Evolutionary conservation across 1,139 yeast species (phyloP), one percentile per base, ranked within the genome.

Genomic region (Candida tropicalis): DNA sequence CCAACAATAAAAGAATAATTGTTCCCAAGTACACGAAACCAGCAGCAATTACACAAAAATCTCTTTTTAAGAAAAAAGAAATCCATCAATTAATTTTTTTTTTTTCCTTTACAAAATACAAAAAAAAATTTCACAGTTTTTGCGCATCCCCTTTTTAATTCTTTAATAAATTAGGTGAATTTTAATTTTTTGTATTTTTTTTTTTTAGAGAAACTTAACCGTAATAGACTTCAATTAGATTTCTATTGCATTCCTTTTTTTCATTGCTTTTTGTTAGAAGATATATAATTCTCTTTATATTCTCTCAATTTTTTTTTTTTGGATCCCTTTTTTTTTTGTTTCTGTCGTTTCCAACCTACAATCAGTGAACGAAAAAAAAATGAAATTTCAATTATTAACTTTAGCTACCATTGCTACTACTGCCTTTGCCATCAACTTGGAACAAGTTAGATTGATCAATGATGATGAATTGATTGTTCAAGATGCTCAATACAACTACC

Each of bases 381-480:
- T 49, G 53, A 44, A 48, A 38, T 44, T 44, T 26, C 43, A 46
- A 42, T 36, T 44, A 18, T 40, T 48, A 31, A 35, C 52, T 23
- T 40, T 48, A 35, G 41, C 45, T 20, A 32, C 54, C 13, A 35
- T 52, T 42, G 54, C 53, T 40, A 38, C 55, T 11, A 38, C 49
- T 25, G 31, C 50, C 13, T 44, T 51, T 31, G 56, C 55, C 28
- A 22, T 47, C 36, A 42, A 43, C 44, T 42, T 46, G 38, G 52
- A 51, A 31, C 54, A 47, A 51, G 45, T 48, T 23, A 50, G 52
- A 43, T 40, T 52, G 35, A 32, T 45, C 43, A 44, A 48, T 32
- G 53, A 51, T 29, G 48, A 52, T 36, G 52, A 50, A 42, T 45
- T 47, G 39, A 39, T 51, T 36, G 39, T 52, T 38, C 49, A 47